Evolutionary conservation across 192 early-diverging fungal genomes (phyloP), one percentile per base, ranked within the genome.

Genomic region (Coemansia sp.): DNA sequence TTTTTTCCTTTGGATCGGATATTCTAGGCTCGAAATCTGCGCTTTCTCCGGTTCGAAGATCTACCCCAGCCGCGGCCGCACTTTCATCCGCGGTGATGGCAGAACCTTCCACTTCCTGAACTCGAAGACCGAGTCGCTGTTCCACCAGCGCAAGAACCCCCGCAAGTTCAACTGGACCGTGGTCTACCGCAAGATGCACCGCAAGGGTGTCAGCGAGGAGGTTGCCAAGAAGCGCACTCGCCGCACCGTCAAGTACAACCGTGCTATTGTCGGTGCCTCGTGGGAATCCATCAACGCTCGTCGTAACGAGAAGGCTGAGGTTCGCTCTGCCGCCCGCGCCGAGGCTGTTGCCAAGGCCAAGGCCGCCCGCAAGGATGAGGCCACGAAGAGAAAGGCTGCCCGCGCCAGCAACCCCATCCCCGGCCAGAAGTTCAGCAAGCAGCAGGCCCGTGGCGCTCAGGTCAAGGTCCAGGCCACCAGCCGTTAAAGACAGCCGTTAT

Each of bases 41-140:
- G 88, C 91, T 75, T 98, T 99, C 83, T 96, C 95, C 69, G 93
- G 95, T 71, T 91, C 90, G 88, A 97, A 97, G 89, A 98, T 99
- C 90, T 97, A 99, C 88, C 97, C 97, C 58, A 92, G 92, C 79
- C 93, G 93, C 83, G 97, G 97, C 64, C 93, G 90, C 87, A 85
- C 90, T 61, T 99, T 86, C 77, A 89, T 99, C 74, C 90, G 91
- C 58, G 65, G 82, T 63, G 97, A 99, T 90, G 89, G 81, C 62
- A 65, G 74, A 61, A 83, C 84, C 72, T 98, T 91, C 93, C 94
- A 91, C 72, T 97, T 99, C 84, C 82, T 97, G 78, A 93, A 90
- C 87, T 93, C 92, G 56, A 99, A 99, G 90, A 84, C 84, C 74
- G 93, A 95, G 84, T 98, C 95, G 53, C 87, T 94, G 78, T 99